Conservation (phyloP, 352 stramenopile genomes). For the Pythium dissimile region DNA sequence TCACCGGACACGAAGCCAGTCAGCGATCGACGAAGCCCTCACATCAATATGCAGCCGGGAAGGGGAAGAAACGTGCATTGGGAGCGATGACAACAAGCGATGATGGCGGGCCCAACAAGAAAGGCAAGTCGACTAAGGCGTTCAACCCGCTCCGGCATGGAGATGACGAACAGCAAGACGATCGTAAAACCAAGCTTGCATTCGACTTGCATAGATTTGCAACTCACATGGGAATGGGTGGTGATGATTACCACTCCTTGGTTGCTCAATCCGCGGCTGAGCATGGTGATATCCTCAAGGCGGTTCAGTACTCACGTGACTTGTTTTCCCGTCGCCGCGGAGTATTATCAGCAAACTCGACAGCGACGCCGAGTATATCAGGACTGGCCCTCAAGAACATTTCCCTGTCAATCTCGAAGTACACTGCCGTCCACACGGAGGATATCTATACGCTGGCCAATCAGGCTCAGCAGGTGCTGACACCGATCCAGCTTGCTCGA, state of each 20-base stretch:
- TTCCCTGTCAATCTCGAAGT: constrained; percentile 55
- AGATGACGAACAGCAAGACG: no score
- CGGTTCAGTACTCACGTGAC: constrained; percentile 50
- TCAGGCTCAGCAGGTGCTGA: constrained; percentile 9
- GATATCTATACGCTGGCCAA: constrained; percentile 36
- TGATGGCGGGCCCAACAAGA: constrained; percentile 3
- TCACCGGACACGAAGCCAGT: constrained; percentile 11
- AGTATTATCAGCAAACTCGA: background rate
- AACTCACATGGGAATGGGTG: constrained; percentile 37
- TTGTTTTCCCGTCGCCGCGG: constrained; percentile 37
- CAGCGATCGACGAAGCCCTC: background rate
- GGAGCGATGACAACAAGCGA: background rate
- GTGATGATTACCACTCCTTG: constrained; percentile 42
- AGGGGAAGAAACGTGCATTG: constrained; percentile 24
- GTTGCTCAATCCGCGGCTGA: constrained; percentile 30
- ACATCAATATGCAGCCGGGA: background rate
- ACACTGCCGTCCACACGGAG: constrained; percentile 51
- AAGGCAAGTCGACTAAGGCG: background rate
- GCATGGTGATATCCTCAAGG: constrained; percentile 43
- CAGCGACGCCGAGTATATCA: background rate
- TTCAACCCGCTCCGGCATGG: no score
- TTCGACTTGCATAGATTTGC: constrained; percentile 53
- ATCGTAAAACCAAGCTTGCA: constrained; percentile 31
- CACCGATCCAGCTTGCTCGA: constrained; percentile 30
- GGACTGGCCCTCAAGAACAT: constrained; percentile 44